Evolutionary conservation across 129 eudicot genomes (phyloP).

Genomic region (Flaveria robusta): DNA sequence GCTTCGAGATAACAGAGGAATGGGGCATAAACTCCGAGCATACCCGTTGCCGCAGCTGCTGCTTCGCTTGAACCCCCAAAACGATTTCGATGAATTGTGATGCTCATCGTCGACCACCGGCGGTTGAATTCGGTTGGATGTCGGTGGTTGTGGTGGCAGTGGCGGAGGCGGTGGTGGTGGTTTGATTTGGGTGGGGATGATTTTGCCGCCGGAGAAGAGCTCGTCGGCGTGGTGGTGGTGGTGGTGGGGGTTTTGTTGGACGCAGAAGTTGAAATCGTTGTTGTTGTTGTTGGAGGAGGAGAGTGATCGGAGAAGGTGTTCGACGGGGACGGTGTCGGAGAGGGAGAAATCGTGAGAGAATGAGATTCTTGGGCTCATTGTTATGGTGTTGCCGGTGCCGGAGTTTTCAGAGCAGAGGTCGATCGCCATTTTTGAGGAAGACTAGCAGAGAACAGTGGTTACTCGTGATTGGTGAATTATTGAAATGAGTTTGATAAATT

Average conservation of each 20-base stretch:
- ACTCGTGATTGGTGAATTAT: not conserved
- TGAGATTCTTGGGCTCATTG: slow-evolving; percentile 74
- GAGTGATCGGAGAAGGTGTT: slow-evolving; percentile 57
- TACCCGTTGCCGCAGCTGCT: slow-evolving; percentile 76
- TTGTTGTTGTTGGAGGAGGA: slow-evolving; percentile 28
- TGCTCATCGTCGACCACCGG: slow-evolving; percentile 28
- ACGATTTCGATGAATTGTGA: slow-evolving; percentile 49
- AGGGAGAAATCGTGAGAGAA: slow-evolving; percentile 75
- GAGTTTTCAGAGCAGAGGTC: slow-evolving; percentile 64
- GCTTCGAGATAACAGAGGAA: slow-evolving; percentile 71
- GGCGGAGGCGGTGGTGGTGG: slow-evolving; percentile 15
- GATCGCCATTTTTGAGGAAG: slow-evolving; percentile 50
- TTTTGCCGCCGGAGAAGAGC: slow-evolving; percentile 36
- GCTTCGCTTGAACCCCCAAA: slow-evolving; percentile 80
- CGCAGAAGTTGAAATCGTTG: slow-evolving; percentile 72
- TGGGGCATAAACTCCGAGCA: slow-evolving; percentile 66
- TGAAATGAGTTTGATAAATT: slow-evolving; percentile 25
- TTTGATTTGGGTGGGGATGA: slow-evolving; percentile 33
- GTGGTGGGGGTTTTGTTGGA: slow-evolving; percentile 33
- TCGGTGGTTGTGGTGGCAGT: slow-evolving; percentile 26
- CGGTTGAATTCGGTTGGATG: not conserved
- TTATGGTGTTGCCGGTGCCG: slow-evolving; percentile 28
- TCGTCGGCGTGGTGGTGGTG: slow-evolving; percentile 41
- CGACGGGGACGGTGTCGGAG: slow-evolving; percentile 60
- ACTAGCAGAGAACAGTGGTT: not conserved